Evolutionary conservation across 1,139 yeast species (phyloP).

Genomic region (Kodamaea anthophila): DNA sequence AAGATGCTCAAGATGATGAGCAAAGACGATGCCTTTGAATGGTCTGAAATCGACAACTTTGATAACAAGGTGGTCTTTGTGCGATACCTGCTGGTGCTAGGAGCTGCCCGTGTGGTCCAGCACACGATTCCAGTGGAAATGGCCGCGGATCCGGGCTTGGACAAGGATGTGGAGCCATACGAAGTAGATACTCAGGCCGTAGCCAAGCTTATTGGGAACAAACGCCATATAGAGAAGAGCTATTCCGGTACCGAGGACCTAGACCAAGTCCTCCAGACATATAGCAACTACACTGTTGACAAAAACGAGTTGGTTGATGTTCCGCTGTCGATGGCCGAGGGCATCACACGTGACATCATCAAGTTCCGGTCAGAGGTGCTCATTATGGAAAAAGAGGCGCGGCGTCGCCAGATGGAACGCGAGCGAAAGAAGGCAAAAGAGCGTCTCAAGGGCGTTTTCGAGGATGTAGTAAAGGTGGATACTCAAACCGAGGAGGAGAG

Average conservation of each 20-base stretch:
- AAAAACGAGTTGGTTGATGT: constrained; percentile 56
- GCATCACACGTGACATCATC: constrained; percentile 51
- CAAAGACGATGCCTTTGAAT: constrained; percentile 13
- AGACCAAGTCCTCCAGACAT: constrained; percentile 31
- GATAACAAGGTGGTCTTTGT: constrained; percentile 25
- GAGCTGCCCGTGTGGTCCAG: background rate
- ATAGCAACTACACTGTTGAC: constrained; percentile 49
- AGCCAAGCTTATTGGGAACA: constrained; percentile 15
- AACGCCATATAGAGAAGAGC: constrained; percentile 15
- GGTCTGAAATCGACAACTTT: constrained; percentile 27
- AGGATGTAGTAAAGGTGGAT: constrained; percentile 24
- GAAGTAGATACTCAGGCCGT: background rate
- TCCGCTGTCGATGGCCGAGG: constrained; percentile 53
- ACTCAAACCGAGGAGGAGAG: background rate
- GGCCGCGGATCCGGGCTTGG: background rate
- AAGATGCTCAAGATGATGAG: constrained; percentile 15
- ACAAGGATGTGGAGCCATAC: background rate
- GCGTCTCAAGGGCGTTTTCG: constrained; percentile 46
- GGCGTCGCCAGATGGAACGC: constrained; percentile 43
- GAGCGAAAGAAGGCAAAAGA: constrained; percentile 50
- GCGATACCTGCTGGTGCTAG: constrained; percentile 13
- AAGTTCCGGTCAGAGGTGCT: constrained; percentile 59
- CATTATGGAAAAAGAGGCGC: constrained; percentile 49
- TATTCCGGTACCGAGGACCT: constrained; percentile 25
- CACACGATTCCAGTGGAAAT: background rate